Base-by-base conservation (phyloP, 352 stramenopile species). In the Stramenopiles sp. region DNA sequence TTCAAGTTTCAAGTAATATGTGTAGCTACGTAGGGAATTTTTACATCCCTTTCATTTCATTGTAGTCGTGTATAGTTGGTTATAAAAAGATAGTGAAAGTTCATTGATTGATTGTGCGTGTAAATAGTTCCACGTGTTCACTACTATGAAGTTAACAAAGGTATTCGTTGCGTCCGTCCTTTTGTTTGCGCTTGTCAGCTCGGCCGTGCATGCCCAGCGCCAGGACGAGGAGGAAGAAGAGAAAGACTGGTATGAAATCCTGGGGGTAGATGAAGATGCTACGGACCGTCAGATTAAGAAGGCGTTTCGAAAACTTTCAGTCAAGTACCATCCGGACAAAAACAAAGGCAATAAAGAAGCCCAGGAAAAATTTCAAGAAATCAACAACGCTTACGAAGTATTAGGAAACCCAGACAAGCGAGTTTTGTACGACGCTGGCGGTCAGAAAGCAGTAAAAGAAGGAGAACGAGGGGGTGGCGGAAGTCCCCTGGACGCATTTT, bases 281-380 rank as follows among this genome's bases (percentile, higher is more conserved):
- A 81, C 82, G 0, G 85, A 94, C n/a, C 80, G 84, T 3, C 82
- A 96, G 79, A 96, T 96, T 79, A 96, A 96, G 81, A 92, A 91
- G 75, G 92, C 92, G 32, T 97, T 97, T 80, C 85, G 92, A 73
- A 95, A 94, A 78, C 81, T 97, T 12, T 93, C 86, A 73, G 84
- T 96, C n/a, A 92, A 96, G 77, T 97, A 96, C 78, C 92, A 97
- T 78, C 92, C 92, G 37, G 91, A 96, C 80, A 96, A 96, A 63
- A 63, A 18, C 25, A 63, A 25, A 25, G 43, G 43, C 25, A 25
- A 63, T 63, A 18, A 12, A 63, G 25, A 63, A 25, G 25, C 12
- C 12, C 12, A 63, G 25, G 43, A 63, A 63, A 63, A 63, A 63
- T 63, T 63, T 63, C 12, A 63, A 63, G 12, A 63, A 18, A 63